Base-by-base conservation (phyloP, 345 rosid genomes). In the Eucalyptus victrix region DNA sequence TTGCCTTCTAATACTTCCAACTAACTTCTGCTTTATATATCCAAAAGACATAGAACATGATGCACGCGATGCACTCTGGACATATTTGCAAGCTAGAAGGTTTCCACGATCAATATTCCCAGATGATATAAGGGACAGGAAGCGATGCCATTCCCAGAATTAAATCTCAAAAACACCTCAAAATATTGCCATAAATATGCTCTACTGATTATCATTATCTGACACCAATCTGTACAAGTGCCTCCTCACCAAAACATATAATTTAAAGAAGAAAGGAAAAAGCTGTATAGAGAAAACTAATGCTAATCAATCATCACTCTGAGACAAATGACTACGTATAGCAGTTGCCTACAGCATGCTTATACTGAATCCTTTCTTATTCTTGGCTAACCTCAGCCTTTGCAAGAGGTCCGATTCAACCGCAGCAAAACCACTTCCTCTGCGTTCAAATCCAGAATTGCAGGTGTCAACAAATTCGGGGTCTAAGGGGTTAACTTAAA, bases 341-440 rank as follows among this genome's bases (percentile, higher is more conserved):
- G 83, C 83, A 76, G 83, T 76, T 44, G 23, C 15, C 83, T 76
- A 6, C 45, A 37, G 12, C 83, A 11, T 21, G 83, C 47, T 87
- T 54, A 16, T 32, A 53, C 88, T 17, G 67, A 51, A 12, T 49
- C 56, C 42, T 34, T 26, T 34, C 58, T 86, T 19, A 13, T 34
- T 19, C 44, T 50, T 37, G 81, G 83, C 40, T 44, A 80, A 40
- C 42, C 65, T 65, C 69, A 12, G 18, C 28, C 30, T 37, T 87
- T 24, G 65, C 37, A 81, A n/a, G 42, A 85, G 28, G 50, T 51
- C 23, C 40, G 16, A 88, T 34, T 87, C 89, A 90, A 56, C 87
- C 87, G 45, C 87, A 90, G 88, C 91, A 90, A 69, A 88, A 85
- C 91, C 91, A 90, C 86, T 87, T 90, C 62, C 53, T 90, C 91